Percentiles rank a stretch among this genome's conserved stretches.
phyloP scores from a whole-genome alignment of 345 rosid genomes.

The Hevea brasiliensis region DNA sequence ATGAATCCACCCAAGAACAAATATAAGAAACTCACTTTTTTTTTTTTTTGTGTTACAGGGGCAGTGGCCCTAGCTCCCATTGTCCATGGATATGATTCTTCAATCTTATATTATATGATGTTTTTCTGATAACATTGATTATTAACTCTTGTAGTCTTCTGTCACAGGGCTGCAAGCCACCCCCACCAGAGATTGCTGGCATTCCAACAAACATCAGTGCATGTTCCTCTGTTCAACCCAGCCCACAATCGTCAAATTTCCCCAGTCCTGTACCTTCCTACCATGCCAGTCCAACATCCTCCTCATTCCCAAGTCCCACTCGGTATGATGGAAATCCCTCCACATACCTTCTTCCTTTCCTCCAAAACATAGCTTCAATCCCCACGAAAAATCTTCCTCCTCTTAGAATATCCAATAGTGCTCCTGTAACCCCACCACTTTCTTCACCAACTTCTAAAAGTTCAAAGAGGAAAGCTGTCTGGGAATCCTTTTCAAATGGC shows the following conservation, averaged over 20 bases:
- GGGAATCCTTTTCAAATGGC: constrained; percentile 59
- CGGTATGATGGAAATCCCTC: constrained; percentile 32
- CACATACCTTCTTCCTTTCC: constrained; percentile 33
- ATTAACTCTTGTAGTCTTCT: background rate
- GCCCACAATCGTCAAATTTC: constrained; percentile 38
- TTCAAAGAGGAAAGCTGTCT: constrained; percentile 45
- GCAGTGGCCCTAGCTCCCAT: no score
- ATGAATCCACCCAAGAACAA: no score
- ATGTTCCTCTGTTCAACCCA: constrained; percentile 34
- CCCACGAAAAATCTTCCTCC: constrained; percentile 36
- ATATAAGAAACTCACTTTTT: no score
- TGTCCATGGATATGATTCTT: no score
- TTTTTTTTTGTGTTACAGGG: no score
- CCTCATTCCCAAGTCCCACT: constrained; percentile 35
- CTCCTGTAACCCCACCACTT: constrained; percentile 40
- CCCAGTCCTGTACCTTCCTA: constrained; percentile 37
- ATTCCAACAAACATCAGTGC: constrained; percentile 31
- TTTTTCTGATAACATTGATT: no score
- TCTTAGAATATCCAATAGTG: constrained; percentile 38
- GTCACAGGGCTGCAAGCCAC: constrained; percentile 33
- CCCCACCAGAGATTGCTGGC: constrained; percentile 23
- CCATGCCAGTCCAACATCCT: constrained; percentile 37
- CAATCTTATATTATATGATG: no score
- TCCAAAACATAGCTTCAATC: constrained; percentile 35
- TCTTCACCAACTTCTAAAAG: constrained; percentile 32